Percentiles rank a stretch among this genome's conserved stretches.
These are phyloP conservation scores for Xylaria sp. DNA, from an alignment of 2,329 filamentous ascomycete genomes.

Conservation along the genomic window DNA sequence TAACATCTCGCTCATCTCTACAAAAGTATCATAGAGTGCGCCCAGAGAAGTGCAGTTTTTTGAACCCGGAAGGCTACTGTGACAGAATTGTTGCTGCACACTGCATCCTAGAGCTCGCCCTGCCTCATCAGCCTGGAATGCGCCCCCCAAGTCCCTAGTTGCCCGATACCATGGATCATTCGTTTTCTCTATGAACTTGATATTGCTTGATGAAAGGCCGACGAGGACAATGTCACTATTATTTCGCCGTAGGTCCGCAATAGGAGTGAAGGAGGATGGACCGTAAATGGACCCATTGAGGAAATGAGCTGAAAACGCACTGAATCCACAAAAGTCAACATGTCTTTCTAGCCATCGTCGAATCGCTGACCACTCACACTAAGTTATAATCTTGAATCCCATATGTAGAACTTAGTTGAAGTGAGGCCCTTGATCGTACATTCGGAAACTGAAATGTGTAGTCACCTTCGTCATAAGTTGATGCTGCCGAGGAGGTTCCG, in stretches of 20 bases:
- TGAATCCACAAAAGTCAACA: not conserved
- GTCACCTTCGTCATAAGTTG: not conserved
- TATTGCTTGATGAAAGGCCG: not conserved
- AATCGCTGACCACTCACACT: not conserved
- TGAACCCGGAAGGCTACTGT: not conserved
- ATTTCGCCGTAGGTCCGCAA: not conserved
- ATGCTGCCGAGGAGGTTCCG: not conserved
- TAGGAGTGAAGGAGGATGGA: not conserved
- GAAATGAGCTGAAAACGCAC: not conserved
- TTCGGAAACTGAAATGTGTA: not conserved
- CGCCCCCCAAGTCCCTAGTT: not conserved
- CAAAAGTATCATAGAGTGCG: not conserved
- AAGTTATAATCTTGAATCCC: not conserved
- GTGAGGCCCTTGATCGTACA: not conserved
- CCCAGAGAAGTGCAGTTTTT: not conserved
- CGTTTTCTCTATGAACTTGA: not conserved
- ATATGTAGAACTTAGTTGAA: not conserved
- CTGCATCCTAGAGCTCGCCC: not conserved
- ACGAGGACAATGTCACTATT: not conserved
- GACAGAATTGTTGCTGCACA: not conserved
- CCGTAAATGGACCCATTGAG: conserved; percentile 2
- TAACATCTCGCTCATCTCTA: not conserved
- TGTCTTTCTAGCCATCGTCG: not conserved
- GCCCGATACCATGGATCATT: not conserved
- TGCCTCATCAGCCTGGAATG: not conserved